phyloP scores from a whole-genome alignment of 2,329 filamentous ascomycete species.

The Chaetomium globosum region DNA sequence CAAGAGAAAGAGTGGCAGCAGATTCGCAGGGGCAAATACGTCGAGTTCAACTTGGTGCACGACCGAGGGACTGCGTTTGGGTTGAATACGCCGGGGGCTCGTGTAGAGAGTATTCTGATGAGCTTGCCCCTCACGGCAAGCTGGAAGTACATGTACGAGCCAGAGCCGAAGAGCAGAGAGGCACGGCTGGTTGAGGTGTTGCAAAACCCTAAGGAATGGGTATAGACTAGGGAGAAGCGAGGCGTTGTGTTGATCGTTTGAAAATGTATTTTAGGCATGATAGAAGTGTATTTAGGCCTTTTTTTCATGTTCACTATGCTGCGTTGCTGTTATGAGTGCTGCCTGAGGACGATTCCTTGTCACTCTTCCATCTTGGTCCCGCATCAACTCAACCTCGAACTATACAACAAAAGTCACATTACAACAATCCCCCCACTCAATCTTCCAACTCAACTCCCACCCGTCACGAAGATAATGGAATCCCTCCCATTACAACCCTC shows the following conservation, averaged over 20 bases:
- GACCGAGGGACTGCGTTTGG: slow-evolving; percentile 95
- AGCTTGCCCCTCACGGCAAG: slow-evolving; percentile 88
- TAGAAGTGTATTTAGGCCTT: neutral
- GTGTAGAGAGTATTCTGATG: slow-evolving; percentile 97
- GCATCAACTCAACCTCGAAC: neutral
- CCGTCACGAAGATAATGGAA: neutral
- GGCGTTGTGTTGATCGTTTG: slow-evolving; percentile 7
- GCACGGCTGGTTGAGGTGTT: slow-evolving; percentile 76
- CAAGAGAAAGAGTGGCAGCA: slow-evolving; percentile 97
- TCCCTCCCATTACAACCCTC: neutral
- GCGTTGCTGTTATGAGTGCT: neutral
- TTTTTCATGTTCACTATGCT: neutral
- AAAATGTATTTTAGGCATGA: slow-evolving; percentile 9
- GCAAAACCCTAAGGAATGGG: slow-evolving; percentile 67
- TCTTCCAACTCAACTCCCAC: neutral
- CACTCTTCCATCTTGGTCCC: neutral
- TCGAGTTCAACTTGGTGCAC: slow-evolving; percentile 98
- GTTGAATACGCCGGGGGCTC: slow-evolving; percentile 84
- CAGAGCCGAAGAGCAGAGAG: slow-evolving; percentile 74
- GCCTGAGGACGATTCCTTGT: neutral
- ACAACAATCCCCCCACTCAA: neutral
- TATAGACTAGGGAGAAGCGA: slow-evolving; percentile 45
- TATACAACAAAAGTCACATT: neutral
- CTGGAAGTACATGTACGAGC: slow-evolving; percentile 95
- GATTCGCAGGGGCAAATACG: slow-evolving; percentile 88